phyloP scores from a whole-genome alignment of 2,329 filamentous ascomycete genomes.

The Paramyrothecium sp. region DNA sequence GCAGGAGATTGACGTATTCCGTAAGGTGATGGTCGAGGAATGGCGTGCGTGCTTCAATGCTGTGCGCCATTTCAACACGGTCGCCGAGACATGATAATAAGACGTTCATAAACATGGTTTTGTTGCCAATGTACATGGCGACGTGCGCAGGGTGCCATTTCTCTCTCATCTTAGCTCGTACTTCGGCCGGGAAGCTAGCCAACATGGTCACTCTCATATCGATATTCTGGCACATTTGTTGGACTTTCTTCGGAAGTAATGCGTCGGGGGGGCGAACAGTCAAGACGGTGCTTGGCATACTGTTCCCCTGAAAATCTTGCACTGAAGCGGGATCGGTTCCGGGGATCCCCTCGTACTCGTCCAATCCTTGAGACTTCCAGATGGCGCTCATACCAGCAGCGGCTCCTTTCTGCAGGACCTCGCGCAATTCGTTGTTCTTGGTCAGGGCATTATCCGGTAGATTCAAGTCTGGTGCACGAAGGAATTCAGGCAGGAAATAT shows the following conservation, averaged over 20 bases:
- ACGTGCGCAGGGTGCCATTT: constrained; percentile 28
- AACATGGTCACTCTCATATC: not conserved
- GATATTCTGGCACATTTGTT: not conserved
- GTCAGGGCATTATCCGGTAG: constrained; percentile 21
- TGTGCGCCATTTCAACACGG: constrained; percentile 33
- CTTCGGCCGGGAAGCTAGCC: constrained; percentile 8
- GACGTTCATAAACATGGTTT: constrained; percentile 19
- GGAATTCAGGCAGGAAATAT: constrained; percentile 41
- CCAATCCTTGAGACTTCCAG: not conserved
- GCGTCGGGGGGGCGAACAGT: constrained; percentile 1
- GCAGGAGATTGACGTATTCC: constrained; percentile 6
- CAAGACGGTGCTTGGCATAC: not conserved
- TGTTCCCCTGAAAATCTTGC: not conserved
- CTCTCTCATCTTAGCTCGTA: constrained; percentile 14
- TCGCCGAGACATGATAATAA: constrained; percentile 29
- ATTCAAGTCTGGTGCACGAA: constrained; percentile 46
- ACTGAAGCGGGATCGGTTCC: not conserved
- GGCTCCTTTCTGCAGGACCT: not conserved
- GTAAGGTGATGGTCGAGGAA: constrained; percentile 26
- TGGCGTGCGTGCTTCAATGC: constrained; percentile 31
- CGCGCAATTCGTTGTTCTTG: not conserved
- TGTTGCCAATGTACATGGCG: constrained; percentile 23
- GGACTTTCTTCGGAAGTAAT: constrained; percentile 2
- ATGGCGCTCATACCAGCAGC: not conserved
- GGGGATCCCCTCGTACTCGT: not conserved